phyloP scores from a whole-genome alignment of 352 stramenopile species.

The Phytophthora niederhauseri region DNA sequence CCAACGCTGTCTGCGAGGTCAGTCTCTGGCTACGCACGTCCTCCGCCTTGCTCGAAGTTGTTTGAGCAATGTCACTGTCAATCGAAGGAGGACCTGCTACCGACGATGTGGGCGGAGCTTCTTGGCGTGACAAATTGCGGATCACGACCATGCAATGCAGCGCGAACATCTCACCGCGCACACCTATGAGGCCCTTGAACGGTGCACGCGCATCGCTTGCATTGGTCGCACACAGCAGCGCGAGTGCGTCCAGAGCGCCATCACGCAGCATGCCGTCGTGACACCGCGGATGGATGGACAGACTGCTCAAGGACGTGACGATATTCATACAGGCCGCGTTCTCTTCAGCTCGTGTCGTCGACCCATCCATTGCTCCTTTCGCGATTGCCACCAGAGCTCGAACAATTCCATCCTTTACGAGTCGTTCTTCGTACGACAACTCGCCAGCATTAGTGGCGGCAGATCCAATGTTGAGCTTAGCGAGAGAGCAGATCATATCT shows the following conservation, averaged over 20 bases:
- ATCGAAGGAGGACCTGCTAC: not conserved
- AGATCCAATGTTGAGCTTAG: constrained; percentile 44
- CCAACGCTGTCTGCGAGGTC: constrained; percentile 49
- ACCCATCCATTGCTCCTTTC: constrained; percentile 42
- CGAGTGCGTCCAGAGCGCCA: constrained; percentile 64
- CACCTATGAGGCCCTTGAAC: constrained; percentile 62
- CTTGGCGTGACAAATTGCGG: constrained; percentile 67
- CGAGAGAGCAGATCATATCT: constrained; percentile 73
- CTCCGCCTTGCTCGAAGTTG: constrained; percentile 19
- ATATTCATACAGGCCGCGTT: constrained; percentile 61
- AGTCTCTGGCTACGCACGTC: constrained; percentile 69
- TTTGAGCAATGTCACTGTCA: constrained; percentile 1
- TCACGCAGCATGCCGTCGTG: constrained; percentile 82
- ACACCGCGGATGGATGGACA: constrained; percentile 63
- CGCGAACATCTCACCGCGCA: constrained; percentile 72
- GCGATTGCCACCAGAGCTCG: constrained; percentile 64
- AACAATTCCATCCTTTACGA: constrained; percentile 80
- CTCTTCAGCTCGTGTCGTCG: constrained; percentile 35
- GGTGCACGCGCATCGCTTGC: constrained; percentile 44
- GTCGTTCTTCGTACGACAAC: constrained; percentile 55
- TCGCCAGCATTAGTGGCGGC: constrained; percentile 11
- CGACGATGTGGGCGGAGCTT: constrained; percentile 14
- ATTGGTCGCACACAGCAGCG: constrained; percentile 53
- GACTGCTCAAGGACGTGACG: constrained; percentile 64
- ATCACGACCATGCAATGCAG: constrained; percentile 69